Evolutionary conservation across 345 rosid species (phyloP).

Genomic region (Noccaea caerulescens): DNA sequence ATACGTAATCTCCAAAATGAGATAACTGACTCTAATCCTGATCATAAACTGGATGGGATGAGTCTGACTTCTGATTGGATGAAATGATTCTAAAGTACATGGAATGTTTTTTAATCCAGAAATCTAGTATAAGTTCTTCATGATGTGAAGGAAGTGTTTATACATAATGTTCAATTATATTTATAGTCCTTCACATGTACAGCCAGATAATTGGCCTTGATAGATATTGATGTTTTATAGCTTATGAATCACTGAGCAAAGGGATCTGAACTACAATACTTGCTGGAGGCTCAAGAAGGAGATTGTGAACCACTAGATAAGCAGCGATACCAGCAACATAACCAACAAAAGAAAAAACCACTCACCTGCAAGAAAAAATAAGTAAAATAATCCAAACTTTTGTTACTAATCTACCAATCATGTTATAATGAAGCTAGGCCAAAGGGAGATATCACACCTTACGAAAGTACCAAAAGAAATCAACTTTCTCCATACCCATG

Average conservation of each 20-base stretch:
- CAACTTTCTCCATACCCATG: conserved; percentile 88
- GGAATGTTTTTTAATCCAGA: background rate
- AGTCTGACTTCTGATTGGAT: too few relatives aligned
- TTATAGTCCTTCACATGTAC: background rate
- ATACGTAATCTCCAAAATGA: too few relatives aligned
- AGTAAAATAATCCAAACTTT: background rate
- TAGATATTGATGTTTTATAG: background rate
- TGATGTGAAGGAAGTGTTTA: background rate
- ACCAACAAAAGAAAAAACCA: conserved; percentile 74
- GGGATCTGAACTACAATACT: conserved; percentile 45
- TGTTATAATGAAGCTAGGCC: background rate
- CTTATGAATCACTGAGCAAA: conserved; percentile 50
- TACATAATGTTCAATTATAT: background rate
- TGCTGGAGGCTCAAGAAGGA: conserved; percentile 45
- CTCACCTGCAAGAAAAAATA: conserved; percentile 54
- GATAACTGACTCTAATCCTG: too few relatives aligned
- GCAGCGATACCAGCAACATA: conserved; percentile 63
- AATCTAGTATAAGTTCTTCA: background rate
- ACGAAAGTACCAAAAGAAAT: conserved; percentile 84
- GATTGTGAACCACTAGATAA: conserved; percentile 47
- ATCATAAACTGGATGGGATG: too few relatives aligned
- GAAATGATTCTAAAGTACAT: background rate
- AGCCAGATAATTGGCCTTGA: too few relatives aligned
- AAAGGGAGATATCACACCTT: conserved; percentile 50
- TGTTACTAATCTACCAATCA: background rate